phyloP scores from a whole-genome alignment of 371 early-diverging fungal species.

The Mortierella sp. region DNA sequence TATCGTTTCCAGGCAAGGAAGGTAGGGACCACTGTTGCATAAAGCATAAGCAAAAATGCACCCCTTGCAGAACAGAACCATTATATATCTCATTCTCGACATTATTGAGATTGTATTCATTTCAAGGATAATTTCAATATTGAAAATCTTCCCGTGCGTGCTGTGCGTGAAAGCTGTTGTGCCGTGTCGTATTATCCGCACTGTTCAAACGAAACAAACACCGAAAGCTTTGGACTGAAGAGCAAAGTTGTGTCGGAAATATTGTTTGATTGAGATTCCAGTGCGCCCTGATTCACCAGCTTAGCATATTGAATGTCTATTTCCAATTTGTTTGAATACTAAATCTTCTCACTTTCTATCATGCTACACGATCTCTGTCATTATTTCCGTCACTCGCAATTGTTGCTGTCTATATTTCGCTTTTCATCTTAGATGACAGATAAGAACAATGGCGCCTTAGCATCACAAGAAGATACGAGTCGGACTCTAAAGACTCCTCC shows the following conservation, averaged over 20 bases:
- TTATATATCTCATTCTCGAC: no score
- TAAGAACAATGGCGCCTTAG: not conserved
- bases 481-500: not conserved
- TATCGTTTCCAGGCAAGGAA: not conserved
- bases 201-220: no score
- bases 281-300: not conserved
- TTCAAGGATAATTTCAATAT: no score
- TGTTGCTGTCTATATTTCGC: not conserved
- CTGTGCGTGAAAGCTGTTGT: no score
- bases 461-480: not conserved
- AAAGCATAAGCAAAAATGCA: not conserved
- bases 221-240: not conserved
- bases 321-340: not conserved
- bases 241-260: not conserved
- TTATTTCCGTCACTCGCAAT: not conserved
- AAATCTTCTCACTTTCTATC: not conserved
- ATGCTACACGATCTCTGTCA: not conserved
- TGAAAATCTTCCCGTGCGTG: no score
- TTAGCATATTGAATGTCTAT: not conserved
- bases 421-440: conserved; percentile 4
- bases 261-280: conserved; percentile 2
- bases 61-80: no score
- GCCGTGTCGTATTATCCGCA: no score
- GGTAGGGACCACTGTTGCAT: not conserved
- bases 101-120: no score